Percentiles rank a stretch among this genome's conserved stretches.
Evolutionary conservation across 768 basidiomycete genomes (phyloP).

Genomic region (Hirschioporus abietinus): DNA sequence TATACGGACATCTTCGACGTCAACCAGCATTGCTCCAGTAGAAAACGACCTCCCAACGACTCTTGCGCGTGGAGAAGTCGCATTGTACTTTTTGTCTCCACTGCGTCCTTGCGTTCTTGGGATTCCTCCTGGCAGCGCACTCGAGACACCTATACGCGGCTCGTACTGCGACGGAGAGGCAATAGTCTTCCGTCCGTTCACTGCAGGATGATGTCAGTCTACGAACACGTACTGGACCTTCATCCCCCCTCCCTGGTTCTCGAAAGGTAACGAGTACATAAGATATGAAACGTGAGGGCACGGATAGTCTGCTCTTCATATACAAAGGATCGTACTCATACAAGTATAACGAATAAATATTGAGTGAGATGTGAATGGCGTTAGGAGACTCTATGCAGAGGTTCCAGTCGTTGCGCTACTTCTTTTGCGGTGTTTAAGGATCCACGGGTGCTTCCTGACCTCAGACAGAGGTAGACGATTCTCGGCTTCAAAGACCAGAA

Average conservation of each 20-base stretch:
- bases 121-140: constrained; percentile 28
- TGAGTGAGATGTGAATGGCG: neutral
- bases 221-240: constrained; percentile 23
- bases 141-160: constrained; percentile 46
- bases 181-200: constrained; percentile 28
- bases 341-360: neutral
- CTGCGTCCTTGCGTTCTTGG: constrained; percentile 48
- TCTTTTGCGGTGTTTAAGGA: constrained; percentile 58
- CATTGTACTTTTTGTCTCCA: constrained; percentile 33
- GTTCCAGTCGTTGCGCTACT: neutral
- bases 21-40: constrained; percentile 68
- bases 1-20: neutral
- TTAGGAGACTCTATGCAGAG: neutral
- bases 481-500: constrained; percentile 48
- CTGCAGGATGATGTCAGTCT: constrained; percentile 40
- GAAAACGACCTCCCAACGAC: constrained; percentile 40
- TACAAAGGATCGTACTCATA: neutral
- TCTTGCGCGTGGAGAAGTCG: neutral
- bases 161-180: constrained; percentile 15
- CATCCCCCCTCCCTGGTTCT: constrained; percentile 17
- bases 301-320: neutral
- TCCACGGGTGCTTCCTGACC: constrained; percentile 81
- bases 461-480: constrained; percentile 69
- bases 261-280: constrained; percentile 14
- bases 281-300: neutral